These are phyloP conservation scores for Aspergillus clavatus DNA, from an alignment of 2,329 filamentous ascomycete species.

Conservation along the genomic window DNA sequence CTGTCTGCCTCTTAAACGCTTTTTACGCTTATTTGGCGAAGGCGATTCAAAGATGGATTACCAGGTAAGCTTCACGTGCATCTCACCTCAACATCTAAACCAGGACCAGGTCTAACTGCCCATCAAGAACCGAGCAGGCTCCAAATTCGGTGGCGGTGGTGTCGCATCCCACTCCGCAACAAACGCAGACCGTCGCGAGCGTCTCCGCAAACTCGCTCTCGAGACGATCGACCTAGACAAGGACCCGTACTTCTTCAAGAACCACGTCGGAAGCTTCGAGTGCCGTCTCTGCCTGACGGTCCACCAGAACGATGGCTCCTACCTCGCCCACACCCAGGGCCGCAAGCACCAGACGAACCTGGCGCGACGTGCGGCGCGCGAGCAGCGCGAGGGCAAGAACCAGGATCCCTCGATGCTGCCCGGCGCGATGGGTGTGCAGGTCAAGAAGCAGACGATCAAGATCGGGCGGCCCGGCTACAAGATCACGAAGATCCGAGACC, in stretches of 20 bases:
- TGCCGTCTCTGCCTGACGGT: conserved; percentile 95
- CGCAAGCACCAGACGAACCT: conserved; percentile 99
- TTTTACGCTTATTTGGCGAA: conserved; percentile 1
- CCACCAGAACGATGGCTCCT: conserved; percentile 98
- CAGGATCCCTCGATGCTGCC: conserved; percentile 62
- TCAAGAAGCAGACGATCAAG: conserved; percentile 83
- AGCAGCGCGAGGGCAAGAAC: conserved; percentile 78
- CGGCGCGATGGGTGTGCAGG: conserved; percentile 69
- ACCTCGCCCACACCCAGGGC: conserved; percentile 96
- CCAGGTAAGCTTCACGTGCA: conserved; percentile 44
- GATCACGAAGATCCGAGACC: conserved; percentile 92
- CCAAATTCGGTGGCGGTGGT: conserved; percentile 95
- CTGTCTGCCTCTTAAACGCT: conserved; percentile 12
- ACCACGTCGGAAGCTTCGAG: conserved; percentile 97
- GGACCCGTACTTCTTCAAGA: conserved; percentile 99
- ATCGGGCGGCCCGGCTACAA: conserved; percentile 96
- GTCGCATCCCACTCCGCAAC: conserved; percentile 90
- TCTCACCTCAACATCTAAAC: background rate
- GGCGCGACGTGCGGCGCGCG: conserved; percentile 87
- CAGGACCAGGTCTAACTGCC: conserved; percentile 8
- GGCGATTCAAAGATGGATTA: conserved; percentile 44
- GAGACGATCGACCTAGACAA: conserved; percentile 99
- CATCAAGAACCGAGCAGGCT: conserved; percentile 81
- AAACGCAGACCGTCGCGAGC: conserved; percentile 95
- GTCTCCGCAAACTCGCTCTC: conserved; percentile 93